Evolutionary conservation across 441 rosid species (phyloP), one percentile per base, ranked within the genome.

Genomic region (Adansonia gregorii): DNA sequence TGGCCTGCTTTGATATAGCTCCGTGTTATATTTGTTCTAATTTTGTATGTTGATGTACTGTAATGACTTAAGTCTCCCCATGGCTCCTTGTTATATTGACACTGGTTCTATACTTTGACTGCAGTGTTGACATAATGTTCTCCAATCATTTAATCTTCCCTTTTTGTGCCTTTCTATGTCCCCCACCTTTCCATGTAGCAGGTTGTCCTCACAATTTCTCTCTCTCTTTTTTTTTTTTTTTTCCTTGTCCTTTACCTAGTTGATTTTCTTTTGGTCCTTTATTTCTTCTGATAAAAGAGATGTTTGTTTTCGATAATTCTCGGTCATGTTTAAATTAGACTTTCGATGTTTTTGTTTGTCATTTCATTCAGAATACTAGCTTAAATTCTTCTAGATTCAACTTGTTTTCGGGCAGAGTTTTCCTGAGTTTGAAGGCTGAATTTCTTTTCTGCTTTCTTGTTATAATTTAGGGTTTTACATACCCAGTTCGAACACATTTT

Each of bases 381-480:
- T 74, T 63, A 48, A 31, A 2, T 24, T 55, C 46, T 56, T 51
- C 65, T 24, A 45, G 31, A 22, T 76, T 41, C 58, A 3, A 56
- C 24, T 58, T 43, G 79, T 58, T 58, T 68, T 41, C 31, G 19
- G 39, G 75, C 15, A 58, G 51, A 39, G 39, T 56, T 72, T 31
- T 55, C 51, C 52, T 8, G 74, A 24, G 64, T 35, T 72, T 41
- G 31, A 55, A 41, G 20, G 60, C 64, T 72, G 48, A 75, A 19
- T 54, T 43, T 49, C 59, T 49, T 73, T 67, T 20, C 68, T 71
- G 19, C 52, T 75, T 82, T 83, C 65, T 27, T 84, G 65, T 54
- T 80, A 77, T 84, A 76, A 72, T 78, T 49, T 80, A 92, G 98
- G 98, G 98, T 68, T 92, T 93, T 80, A 90, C 97, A 10, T 88